Percentiles rank a stretch among this genome's conserved stretches.
Evolutionary conservation across 495 filamentous ascomycete genomes (phyloP).

Genomic region (Aspergillus homomorphus): DNA sequence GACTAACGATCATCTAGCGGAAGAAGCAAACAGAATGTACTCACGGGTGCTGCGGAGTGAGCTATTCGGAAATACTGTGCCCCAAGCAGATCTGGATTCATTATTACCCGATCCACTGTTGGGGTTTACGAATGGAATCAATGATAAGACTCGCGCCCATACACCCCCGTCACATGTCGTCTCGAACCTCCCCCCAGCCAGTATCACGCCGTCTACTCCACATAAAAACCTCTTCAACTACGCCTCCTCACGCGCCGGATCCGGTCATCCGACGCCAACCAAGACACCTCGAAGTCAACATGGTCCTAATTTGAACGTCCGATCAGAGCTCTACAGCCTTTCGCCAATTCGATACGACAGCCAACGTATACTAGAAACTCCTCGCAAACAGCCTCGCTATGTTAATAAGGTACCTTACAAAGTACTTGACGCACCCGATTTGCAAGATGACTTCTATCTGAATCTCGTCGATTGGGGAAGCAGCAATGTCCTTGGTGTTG

Average conservation of each 20-base stretch:
- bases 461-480: conserved; percentile 99
- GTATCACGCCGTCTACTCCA: conserved; percentile 85
- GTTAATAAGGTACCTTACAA: conserved; percentile 97
- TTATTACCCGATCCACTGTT: conserved; percentile 61
- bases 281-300: conserved; percentile 86
- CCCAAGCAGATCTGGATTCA: conserved; percentile 69
- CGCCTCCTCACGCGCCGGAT: conserved; percentile 71
- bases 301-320: conserved; percentile 78
- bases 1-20: conserved; percentile 61
- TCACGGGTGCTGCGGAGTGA: conserved; percentile 85
- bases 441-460: conserved; percentile 96
- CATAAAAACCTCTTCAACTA: conserved; percentile 97
- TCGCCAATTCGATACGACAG: conserved; percentile 88
- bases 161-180: conserved; percentile 72
- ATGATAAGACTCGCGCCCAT: conserved; percentile 70
- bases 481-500: conserved; percentile 87
- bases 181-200: conserved; percentile 60
- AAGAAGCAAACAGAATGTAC: conserved; percentile 91
- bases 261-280: conserved; percentile 76
- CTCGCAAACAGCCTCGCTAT: conserved; percentile 78
- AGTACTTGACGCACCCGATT: conserved; percentile 91
- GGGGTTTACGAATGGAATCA: conserved; percentile 55
- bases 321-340: conserved; percentile 88
- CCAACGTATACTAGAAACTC: conserved; percentile 86
- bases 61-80: conserved; percentile 84